These are phyloP conservation scores for Ceratocystis variospora DNA, from an alignment of 2,329 filamentous ascomycete species.

Conservation along the genomic window DNA sequence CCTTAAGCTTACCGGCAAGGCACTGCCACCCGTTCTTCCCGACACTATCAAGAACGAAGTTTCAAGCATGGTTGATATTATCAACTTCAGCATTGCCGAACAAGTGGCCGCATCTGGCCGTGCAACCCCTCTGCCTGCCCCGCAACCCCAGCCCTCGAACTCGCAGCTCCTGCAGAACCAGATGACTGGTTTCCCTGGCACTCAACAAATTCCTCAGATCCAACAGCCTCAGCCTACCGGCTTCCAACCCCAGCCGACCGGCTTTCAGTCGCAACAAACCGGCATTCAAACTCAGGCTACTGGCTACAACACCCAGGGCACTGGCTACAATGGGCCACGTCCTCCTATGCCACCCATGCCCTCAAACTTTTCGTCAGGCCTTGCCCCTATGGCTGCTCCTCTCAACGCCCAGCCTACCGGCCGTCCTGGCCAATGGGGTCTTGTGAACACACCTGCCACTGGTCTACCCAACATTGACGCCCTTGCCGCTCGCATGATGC, in stretches of 20 bases:
- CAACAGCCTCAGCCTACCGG: slow-evolving; percentile 32
- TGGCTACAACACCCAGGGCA: slow-evolving; percentile 58
- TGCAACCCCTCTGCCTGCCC: slow-evolving; percentile 38
- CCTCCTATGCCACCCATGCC: slow-evolving; percentile 80
- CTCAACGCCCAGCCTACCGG: slow-evolving; percentile 92
- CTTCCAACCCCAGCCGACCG: slow-evolving; percentile 34
- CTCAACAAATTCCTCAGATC: slow-evolving; percentile 28
- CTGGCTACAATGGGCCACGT: slow-evolving; percentile 71
- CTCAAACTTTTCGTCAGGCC: slow-evolving; percentile 40
- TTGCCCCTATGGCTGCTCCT: slow-evolving; percentile 47
- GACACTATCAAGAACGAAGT: slow-evolving; percentile 91
- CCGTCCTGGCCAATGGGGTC: slow-evolving; percentile 88
- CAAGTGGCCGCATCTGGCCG: slow-evolving; percentile 40
- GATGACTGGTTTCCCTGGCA: slow-evolving; percentile 52
- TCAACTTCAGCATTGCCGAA: slow-evolving; percentile 83
- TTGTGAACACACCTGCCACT: slow-evolving; percentile 82
- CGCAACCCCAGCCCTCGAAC: slow-evolving; percentile 61
- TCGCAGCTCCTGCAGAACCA: slow-evolving; percentile 50
- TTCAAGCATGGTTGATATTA: slow-evolving; percentile 98
- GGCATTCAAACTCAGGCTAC: slow-evolving; percentile 47
- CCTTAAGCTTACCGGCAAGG: slow-evolving; percentile 74
- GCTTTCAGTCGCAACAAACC: slow-evolving; percentile 47
- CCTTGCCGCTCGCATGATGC: slow-evolving; percentile 91
- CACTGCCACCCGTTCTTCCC: slow-evolving; percentile 59
- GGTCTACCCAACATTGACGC: slow-evolving; percentile 90